Conservation (phyloP, 495 filamentous ascomycete species). For the Cairneyella variabilis region DNA sequence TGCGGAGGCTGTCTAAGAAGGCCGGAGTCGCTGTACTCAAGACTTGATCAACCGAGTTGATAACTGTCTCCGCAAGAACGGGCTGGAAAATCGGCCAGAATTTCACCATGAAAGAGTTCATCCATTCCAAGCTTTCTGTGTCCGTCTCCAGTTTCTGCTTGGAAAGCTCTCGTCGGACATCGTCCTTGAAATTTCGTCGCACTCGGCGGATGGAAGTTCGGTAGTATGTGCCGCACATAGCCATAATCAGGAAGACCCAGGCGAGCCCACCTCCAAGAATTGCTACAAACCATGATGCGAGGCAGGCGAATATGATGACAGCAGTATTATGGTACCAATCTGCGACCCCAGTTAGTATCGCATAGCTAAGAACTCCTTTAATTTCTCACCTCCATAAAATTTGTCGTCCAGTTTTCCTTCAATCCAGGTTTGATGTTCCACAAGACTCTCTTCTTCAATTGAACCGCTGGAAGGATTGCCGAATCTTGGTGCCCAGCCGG, state of each 20-base stretch:
- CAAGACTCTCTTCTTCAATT: constrained; percentile 57
- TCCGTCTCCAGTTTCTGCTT: constrained; percentile 89
- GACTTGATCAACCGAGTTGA: constrained; percentile 91
- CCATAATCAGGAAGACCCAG: constrained; percentile 93
- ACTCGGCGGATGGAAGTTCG: constrained; percentile 91
- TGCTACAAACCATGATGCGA: constrained; percentile 86
- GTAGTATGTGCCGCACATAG: constrained; percentile 89
- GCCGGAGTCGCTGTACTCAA: constrained; percentile 85
- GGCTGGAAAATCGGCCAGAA: constrained; percentile 99
- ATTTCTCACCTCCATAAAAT: constrained; percentile 75
- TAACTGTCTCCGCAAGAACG: constrained; percentile 85
- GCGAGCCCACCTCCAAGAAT: constrained; percentile 84
- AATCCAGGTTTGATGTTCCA: constrained; percentile 86
- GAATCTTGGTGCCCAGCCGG: constrained; percentile 88
- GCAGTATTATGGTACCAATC: constrained; percentile 98
- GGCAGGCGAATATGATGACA: constrained; percentile 87
- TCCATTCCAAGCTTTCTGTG: constrained; percentile 94
- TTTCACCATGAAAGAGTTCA: constrained; percentile 97
- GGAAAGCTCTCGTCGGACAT: constrained; percentile 87
- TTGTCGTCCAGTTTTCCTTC: constrained; percentile 83
- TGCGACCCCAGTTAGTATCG: constrained; percentile 31
- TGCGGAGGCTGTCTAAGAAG: constrained; percentile 86
- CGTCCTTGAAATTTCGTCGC: constrained; percentile 93
- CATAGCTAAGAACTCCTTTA: neutral
- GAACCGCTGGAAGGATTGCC: constrained; percentile 48